Evolutionary conservation across 768 basidiomycete genomes (phyloP), one percentile per base, ranked within the genome.

Genomic region (Kwoniella bestiolae): DNA sequence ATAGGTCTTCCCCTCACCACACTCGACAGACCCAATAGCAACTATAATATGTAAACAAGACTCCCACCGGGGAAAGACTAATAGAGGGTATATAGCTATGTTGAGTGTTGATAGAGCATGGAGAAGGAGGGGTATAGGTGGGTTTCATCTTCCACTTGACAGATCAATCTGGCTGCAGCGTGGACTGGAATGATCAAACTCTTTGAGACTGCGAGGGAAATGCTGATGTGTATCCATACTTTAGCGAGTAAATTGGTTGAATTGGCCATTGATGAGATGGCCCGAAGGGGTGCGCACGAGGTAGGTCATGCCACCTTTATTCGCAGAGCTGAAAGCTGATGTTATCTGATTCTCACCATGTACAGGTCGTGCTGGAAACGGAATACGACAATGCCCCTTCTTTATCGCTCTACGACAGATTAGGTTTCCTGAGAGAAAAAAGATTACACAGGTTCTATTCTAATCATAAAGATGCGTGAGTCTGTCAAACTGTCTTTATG

Each of bases 41-140:
- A 91, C 92, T 16, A 92, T 99, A 66, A 90, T 99, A 23, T 96
- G 93, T 86, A 99, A 98, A 84, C 95, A 96, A 82, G 93, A 93
- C 73, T 85, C 86, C 79, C 96, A 98, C 82, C 84, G 84, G 60
- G 82, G 83, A 41, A 79, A 77, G 65, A 83, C 87, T 9, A 91
- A 93, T 78, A 83, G 96, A 78, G 96, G 96, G 14, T 99, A 99
- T 79, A 95, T 99, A 64, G 96, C 94, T 38, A 98, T 98, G 96
- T 86, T 98, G 60, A 92, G 91, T 75, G 93, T 97, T 29, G 85
- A 86, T 80, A 89, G 88, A 80, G 82, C 84, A 41, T 96, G 88
- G 86, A 85, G 95, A 38, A 90, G 95, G 81, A 87, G 89, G 58
- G 95, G 96, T 34, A 92, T 98, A 79, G 92, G 93, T 93, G 80